Conservation (phyloP, 2,329 filamentous ascomycete species). For the Hypoxylon sp. region DNA sequence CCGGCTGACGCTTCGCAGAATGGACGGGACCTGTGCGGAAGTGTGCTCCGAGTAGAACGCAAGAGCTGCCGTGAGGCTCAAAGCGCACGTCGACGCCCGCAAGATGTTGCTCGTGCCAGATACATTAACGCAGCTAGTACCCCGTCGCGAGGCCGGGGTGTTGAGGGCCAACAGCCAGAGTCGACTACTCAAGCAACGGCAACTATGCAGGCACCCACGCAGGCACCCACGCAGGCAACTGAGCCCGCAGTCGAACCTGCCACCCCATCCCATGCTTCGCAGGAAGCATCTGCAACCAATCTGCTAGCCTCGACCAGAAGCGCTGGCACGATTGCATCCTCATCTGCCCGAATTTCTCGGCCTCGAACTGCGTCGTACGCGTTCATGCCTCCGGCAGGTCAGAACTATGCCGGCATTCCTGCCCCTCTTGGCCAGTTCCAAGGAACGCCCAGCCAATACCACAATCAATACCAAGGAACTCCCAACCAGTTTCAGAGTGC, state of each 20-base stretch:
- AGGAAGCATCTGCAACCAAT: not conserved
- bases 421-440: slow-evolving; percentile 23
- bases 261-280: slow-evolving; percentile 22
- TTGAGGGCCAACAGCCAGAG: not conserved
- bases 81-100: slow-evolving; percentile 18
- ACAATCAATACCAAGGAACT: not conserved
- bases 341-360: not conserved
- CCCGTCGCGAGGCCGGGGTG: not conserved
- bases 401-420: slow-evolving; percentile 16
- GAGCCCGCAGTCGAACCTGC: slow-evolving; percentile 6
- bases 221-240: not conserved
- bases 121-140: not conserved
- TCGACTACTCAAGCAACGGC: not conserved
- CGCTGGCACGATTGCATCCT: slow-evolving; percentile 4
- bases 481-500: not conserved
- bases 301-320: not conserved
- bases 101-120: not conserved
- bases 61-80: slow-evolving; percentile 50
- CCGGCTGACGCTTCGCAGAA: slow-evolving; percentile 51
- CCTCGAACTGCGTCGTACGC: slow-evolving; percentile 12
- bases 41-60: slow-evolving; percentile 57
- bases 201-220: not conserved
- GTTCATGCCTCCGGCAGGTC: slow-evolving; percentile 22
- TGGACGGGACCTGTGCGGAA: slow-evolving; percentile 52
- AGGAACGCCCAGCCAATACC: not conserved